Base-by-base conservation (phyloP, 305 asterid genomes). In the Fraxinus albicans region DNA sequence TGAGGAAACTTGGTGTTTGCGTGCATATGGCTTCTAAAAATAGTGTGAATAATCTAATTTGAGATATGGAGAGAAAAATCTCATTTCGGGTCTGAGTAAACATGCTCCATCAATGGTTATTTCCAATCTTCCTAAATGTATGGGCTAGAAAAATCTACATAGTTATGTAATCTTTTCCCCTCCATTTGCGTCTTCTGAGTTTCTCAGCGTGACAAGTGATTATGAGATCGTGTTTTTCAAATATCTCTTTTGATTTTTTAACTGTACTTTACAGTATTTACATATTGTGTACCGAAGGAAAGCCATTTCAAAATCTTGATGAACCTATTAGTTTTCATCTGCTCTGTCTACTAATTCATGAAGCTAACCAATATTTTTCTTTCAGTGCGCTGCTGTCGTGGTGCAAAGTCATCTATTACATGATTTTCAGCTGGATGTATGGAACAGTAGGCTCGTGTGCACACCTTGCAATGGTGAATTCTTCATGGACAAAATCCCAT, bases 401-500 rank as follows among this genome's bases (percentile, higher is more conserved):
- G 89, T 90, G 93, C 85, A 96, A 96, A 88, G 86, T 89, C 36
- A 42, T 94, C 36, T 96, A 96, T 88, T 94, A 93, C 77, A 92
- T 86, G 86, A 77, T 91, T 77, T 96, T 94, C 88, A 88, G 98
- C 90, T 91, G 93, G 96, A 85, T 93, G 92, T 94, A 96, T 86
- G 97, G 98, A 82, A 69, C 90, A 63, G 98, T 91, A 31, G 98
- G 99, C 86, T 93, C 98, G 38, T 84, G 85, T 87, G 89, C 97
- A 78, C 94, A 93, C 83, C 96, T 94, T 78, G 98, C 91, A 8
- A 94, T 96, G 97, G 98, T 94, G 42, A 96, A 96, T 85, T 96
- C 98, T 78, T 93, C 99, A 55, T 96, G 99, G 99, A 96, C 98
- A 21, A 87, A 86, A 69, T 91, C 96, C 84, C 98, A 96, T 88